phyloP scores from a whole-genome alignment of 768 basidiomycete species.

The Psilocybe cubensis region DNA sequence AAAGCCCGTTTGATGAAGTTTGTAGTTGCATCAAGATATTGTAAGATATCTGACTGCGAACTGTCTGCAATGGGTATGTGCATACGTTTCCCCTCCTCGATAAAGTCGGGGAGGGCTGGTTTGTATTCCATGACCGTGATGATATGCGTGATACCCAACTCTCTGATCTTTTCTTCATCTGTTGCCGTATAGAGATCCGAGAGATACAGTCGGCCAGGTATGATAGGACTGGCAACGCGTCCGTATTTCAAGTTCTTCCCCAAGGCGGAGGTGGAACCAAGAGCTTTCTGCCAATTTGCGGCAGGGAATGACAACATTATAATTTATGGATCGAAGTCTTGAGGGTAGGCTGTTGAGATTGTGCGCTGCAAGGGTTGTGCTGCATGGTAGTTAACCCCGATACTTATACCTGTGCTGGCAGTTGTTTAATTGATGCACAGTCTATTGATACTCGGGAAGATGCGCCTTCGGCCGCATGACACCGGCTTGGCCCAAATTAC shows the following conservation, averaged over 20 bases:
- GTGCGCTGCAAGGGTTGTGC: conserved; percentile 2
- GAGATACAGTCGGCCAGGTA: conserved; percentile 56
- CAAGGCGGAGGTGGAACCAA: conserved; percentile 14
- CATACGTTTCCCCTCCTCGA: conserved; percentile 45
- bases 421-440: too few species aligned
- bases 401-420: background rate
- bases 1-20: conserved; percentile 38
- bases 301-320: conserved; percentile 38
- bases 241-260: conserved; percentile 17
- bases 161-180: conserved; percentile 46
- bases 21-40: conserved; percentile 39
- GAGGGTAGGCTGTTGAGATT: background rate
- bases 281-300: conserved; percentile 31
- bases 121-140: conserved; percentile 63
- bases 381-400: background rate
- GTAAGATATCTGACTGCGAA: conserved; percentile 32
- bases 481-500: too few species aligned
- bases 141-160: conserved; percentile 75
- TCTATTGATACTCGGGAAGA: too few species aligned
- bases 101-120: conserved; percentile 46
- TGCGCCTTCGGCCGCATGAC: too few species aligned
- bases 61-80: conserved; percentile 48
- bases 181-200: conserved; percentile 63
- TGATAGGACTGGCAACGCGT: conserved; percentile 40
- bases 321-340: conserved; percentile 1